Evolutionary conservation across 495 filamentous ascomycete genomes (phyloP), one percentile per base, ranked within the genome.

Genomic region (Aeminium ludgeri): DNA sequence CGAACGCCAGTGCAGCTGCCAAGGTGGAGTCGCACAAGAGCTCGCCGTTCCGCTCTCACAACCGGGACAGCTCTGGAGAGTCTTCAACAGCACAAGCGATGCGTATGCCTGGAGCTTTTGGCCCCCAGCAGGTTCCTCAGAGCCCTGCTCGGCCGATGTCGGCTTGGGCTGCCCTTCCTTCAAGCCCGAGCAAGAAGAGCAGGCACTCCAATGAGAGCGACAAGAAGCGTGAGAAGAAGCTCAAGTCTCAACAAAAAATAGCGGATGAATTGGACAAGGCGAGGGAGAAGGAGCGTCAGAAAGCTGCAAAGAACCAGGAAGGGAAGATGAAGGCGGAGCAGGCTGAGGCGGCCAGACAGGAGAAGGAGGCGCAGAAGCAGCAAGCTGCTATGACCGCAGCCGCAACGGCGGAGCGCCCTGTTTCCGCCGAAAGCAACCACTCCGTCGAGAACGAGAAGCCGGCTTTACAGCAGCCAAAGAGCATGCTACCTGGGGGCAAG

Each of bases 141-240:
- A 41, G 34, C 38, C 44, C 44, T n/a, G 25, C 13, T 7, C 27
- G 40, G 11, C 27, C 44, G 5, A 30, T 31, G 11, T 47, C 44
- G 13, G 36, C 40, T 13, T 29, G 45, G 12, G 30, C 38, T 31
- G 12, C 23, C 6, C 27, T 42, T 19, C 47, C 48, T 16, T 23
- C 34, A 4, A 47, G 44, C 20, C 44, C 48, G 2, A 66, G 66
- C 17, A 69, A 73, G 20, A 69, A 74, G 45, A 82, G 76, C 0
- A 72, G 82, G 38, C 80, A 76, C 44, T 86, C 82, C 3, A 75
- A 74, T 1, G 84, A 91, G 53, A 66, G 74, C 20, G 73, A 83
- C 57, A 78, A 72, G 54, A 68, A 69, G 17, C 70, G 63, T 15
- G 74, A 78, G 40, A 71, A 69, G 47, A 75, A 81, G 43, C 53